Evolutionary conservation across 257 asterid species (phyloP).

Genomic region (Gentiana dahurica): DNA sequence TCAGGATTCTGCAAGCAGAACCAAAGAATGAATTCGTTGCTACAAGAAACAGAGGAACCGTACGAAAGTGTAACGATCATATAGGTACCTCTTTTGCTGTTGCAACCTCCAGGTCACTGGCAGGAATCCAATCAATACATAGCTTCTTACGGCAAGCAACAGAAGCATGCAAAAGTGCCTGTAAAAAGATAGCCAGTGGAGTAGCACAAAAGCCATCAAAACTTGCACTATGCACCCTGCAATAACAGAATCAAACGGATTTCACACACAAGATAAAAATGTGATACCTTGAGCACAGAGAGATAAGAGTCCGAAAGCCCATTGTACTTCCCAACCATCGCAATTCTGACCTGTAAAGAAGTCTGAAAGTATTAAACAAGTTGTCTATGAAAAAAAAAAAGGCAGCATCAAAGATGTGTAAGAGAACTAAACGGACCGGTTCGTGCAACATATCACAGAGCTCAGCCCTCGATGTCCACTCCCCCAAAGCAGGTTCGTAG

Average conservation of each 20-base stretch:
- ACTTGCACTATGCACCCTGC: neutral
- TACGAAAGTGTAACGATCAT: constrained; percentile 8
- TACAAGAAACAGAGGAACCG: constrained; percentile 11
- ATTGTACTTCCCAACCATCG: constrained; percentile 41
- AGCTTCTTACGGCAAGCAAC: constrained; percentile 68
- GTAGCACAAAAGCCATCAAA: neutral
- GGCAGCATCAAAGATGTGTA: constrained; percentile 4
- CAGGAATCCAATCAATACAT: constrained; percentile 79
- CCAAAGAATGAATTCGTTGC: constrained; percentile 17
- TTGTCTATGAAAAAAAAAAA: constrained; percentile 4
- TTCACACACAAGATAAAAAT: neutral
- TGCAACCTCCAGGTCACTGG: constrained; percentile 81
- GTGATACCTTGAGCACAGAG: constrained; percentile 35
- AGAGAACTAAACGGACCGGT: constrained; percentile 40
- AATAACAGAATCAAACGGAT: neutral
- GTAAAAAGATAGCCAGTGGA: constrained; percentile 17
- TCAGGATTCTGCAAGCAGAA: constrained; percentile 52
- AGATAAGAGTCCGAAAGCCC: constrained; percentile 38
- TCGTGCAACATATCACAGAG: constrained; percentile 55
- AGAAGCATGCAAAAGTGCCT: constrained; percentile 97
- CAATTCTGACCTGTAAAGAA: constrained; percentile 30
- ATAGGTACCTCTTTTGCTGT: constrained; percentile 52
- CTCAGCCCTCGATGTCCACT: constrained; percentile 77
- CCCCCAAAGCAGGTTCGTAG: constrained; percentile 55
- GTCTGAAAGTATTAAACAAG: constrained; percentile 7